Evolutionary conservation across 2,329 filamentous ascomycete genomes (phyloP).

Genomic region (Sporothrix pseudoabietina): DNA sequence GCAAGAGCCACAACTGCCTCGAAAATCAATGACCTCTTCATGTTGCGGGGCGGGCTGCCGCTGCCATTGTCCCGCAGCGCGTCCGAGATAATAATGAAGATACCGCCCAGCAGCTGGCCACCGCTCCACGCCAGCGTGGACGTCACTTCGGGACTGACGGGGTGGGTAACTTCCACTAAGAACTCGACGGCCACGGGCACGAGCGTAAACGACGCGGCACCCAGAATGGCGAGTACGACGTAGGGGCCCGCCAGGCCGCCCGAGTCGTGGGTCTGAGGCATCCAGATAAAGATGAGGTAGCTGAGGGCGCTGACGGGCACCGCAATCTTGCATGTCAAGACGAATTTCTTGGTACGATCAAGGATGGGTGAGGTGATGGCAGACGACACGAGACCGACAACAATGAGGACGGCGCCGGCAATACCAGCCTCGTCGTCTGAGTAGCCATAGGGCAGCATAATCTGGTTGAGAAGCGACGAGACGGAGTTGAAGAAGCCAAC

Average conservation of each 20-base stretch:
- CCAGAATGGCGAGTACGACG: constrained; percentile 72
- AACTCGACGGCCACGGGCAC: constrained; percentile 86
- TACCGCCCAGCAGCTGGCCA: constrained; percentile 80
- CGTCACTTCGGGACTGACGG: constrained; percentile 81
- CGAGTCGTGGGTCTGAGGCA: constrained; percentile 61
- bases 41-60: constrained; percentile 66
- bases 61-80: constrained; percentile 62
- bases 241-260: constrained; percentile 67
- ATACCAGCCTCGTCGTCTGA: constrained; percentile 83
- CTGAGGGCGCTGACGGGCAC: constrained; percentile 72
- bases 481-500: constrained; percentile 93
- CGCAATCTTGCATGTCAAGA: constrained; percentile 70
- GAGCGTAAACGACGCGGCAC: constrained; percentile 76
- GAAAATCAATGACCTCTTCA: constrained; percentile 76
- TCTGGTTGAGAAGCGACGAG: constrained; percentile 86
- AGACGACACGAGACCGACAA: constrained; percentile 77
- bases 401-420: constrained; percentile 83
- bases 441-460: constrained; percentile 84
- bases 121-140: constrained; percentile 82
- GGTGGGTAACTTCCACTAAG: constrained; percentile 83
- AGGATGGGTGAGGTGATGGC: constrained; percentile 79
- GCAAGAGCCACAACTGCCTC: constrained; percentile 70
- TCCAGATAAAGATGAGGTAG: constrained; percentile 82
- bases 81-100: constrained; percentile 83
- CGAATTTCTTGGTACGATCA: constrained; percentile 80